Evolutionary conservation across 768 basidiomycete genomes (phyloP).

Genomic region (Leccinellum luteum): DNA sequence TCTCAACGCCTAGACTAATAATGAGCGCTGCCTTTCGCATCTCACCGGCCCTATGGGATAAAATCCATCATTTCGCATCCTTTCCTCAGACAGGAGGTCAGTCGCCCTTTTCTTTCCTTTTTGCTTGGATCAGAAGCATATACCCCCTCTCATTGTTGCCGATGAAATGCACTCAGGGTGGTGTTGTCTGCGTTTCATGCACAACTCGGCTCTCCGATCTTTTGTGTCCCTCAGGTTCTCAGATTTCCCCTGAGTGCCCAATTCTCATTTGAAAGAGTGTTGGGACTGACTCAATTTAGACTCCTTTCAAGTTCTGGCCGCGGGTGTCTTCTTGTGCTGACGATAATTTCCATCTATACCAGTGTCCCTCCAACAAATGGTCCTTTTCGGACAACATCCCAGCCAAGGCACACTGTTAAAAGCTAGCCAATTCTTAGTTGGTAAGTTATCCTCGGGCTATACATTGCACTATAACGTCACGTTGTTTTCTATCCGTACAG

Average conservation of each 20-base stretch:
- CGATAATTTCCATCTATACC: not conserved
- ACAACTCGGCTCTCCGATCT: not conserved
- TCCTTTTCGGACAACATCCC: conserved; percentile 94
- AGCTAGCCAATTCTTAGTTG: conserved; percentile 84
- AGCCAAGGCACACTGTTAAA: conserved; percentile 92
- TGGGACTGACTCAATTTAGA: too few relatives aligned
- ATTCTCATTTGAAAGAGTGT: not conserved
- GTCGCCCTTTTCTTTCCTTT: conserved; percentile 19
- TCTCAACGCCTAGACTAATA: not conserved
- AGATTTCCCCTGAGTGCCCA: not conserved
- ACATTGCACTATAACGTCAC: not conserved
- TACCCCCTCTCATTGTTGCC: too few relatives aligned
- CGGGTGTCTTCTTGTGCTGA: conserved; percentile 5
- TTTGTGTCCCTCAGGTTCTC: not conserved
- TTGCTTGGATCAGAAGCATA: not conserved
- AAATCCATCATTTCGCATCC: conserved; percentile 85
- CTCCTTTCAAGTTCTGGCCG: not conserved
- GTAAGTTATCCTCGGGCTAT: conserved; percentile 36
- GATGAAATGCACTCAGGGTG: not conserved
- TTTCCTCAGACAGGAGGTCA: conserved; percentile 91
- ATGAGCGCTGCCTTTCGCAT: conserved; percentile 63
- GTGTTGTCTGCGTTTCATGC: not conserved
- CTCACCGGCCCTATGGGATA: conserved; percentile 78
- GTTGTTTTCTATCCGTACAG: conserved; percentile 33
- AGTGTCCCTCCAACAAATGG: conserved; percentile 98